Conservation (phyloP, 306 rosid species). For the Sindora glabra region DNA sequence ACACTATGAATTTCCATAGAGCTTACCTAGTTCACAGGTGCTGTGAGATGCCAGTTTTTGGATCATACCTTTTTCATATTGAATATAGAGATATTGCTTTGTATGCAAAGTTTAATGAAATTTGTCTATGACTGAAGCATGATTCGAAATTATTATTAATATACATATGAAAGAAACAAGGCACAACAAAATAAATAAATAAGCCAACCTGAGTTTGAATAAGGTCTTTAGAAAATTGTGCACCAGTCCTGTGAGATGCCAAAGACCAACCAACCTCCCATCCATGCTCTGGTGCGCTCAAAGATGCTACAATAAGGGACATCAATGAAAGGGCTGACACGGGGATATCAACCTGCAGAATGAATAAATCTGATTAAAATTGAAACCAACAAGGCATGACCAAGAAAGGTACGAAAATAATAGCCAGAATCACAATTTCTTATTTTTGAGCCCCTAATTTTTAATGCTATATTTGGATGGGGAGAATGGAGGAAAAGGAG, state of each 20-base stretch:
- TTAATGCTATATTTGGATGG: too few relatives aligned
- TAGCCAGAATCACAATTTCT: background rate
- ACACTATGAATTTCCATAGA: background rate
- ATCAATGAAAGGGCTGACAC: constrained; percentile 58
- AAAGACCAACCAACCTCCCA: constrained; percentile 98
- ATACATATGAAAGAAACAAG: background rate
- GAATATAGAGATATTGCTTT: too few relatives aligned
- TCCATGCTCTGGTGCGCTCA: constrained; percentile 50
- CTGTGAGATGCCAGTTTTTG: constrained; percentile 63
- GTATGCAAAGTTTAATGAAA: background rate
- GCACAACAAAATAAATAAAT: background rate
- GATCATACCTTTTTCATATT: too few relatives aligned
- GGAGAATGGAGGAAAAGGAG: too few relatives aligned
- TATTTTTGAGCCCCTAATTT: too few relatives aligned
- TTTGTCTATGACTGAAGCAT: too few relatives aligned
- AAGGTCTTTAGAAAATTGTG: constrained; percentile 28
- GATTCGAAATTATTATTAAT: background rate
- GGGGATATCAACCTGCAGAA: constrained; percentile 63
- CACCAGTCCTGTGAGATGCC: constrained; percentile 50
- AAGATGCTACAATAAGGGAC: constrained; percentile 68
- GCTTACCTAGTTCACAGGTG: constrained; percentile 24
- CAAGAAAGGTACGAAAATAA: background rate
- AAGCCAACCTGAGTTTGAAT: constrained; percentile 47
- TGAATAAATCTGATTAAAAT: constrained; percentile 5
- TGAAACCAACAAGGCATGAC: background rate